Conservation (phyloP, 2,329 filamentous ascomycete genomes). For the Monilinia vaccinii-corymbosi region DNA sequence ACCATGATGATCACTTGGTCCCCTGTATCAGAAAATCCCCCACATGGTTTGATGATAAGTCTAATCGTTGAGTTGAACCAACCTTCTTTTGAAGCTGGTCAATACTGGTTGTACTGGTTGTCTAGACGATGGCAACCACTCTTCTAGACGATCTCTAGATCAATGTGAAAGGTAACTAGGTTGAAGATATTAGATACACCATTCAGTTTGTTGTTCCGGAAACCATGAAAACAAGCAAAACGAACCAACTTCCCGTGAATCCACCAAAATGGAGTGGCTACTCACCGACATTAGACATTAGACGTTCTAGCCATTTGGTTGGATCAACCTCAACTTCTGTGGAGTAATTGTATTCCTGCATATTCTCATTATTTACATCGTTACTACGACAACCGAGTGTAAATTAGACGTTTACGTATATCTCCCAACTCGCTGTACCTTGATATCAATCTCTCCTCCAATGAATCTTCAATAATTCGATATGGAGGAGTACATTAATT, state of each 20-base stretch:
- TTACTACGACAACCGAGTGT: not conserved
- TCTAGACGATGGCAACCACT: not conserved
- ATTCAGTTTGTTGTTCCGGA: not conserved
- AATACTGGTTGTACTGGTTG: not conserved
- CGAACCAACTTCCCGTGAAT: not conserved
- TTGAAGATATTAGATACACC: not conserved
- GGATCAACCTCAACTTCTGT: not conserved
- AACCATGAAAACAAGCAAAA: not conserved
- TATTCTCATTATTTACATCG: not conserved
- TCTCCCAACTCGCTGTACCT: too few relatives aligned
- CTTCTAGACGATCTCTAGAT: not conserved
- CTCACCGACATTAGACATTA: not conserved
- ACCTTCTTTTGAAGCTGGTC: not conserved
- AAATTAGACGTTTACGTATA: not conserved
- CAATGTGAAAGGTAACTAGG: not conserved
- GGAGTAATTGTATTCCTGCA: too few relatives aligned
- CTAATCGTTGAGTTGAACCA: too few relatives aligned
- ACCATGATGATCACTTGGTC: too few relatives aligned
- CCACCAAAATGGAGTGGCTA: not conserved
- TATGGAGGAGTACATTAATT: not conserved
- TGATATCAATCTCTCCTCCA: not conserved
- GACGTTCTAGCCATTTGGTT: not conserved
- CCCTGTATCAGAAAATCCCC: too few relatives aligned
- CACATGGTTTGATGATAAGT: not conserved
- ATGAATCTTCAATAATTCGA: not conserved